phyloP scores from a whole-genome alignment of 2,329 filamentous ascomycete genomes.

The Aspergillus terreus region DNA sequence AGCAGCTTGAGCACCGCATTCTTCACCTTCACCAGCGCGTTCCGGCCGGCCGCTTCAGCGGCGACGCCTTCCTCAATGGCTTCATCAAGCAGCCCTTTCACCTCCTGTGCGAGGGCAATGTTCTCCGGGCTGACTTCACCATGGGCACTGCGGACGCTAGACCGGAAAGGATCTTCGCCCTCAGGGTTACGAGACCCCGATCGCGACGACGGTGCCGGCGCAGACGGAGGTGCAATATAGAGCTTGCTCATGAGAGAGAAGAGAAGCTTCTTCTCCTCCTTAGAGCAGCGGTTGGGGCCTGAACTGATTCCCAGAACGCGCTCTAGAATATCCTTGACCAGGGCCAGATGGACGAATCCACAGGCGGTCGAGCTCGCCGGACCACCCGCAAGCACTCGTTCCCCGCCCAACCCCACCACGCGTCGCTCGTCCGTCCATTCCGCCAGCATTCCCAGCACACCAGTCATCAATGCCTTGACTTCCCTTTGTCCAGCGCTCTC shows the following conservation, averaged over 20 bases:
- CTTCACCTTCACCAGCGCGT: constrained; percentile 45
- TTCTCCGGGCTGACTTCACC: constrained; percentile 50
- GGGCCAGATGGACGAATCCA: constrained; percentile 73
- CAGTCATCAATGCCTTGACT: constrained; percentile 57
- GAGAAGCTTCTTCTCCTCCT: constrained; percentile 82
- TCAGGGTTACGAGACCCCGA: constrained; percentile 42
- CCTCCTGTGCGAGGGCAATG: constrained; percentile 49
- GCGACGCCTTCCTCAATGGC: constrained; percentile 47
- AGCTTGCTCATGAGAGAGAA: constrained; percentile 78
- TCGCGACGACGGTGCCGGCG: constrained; percentile 36
- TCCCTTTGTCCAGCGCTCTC: constrained; percentile 70
- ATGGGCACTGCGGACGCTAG: constrained; percentile 42
- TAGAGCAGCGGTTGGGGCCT: constrained; percentile 32
- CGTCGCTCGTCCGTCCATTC: constrained; percentile 96
- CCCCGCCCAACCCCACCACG: constrained; percentile 58
- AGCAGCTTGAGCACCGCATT: constrained; percentile 41
- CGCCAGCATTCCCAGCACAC: constrained; percentile 73
- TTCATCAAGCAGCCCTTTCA: constrained; percentile 58
- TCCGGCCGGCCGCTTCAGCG: constrained; percentile 40
- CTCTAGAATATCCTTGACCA: constrained; percentile 75
- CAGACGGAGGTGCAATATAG: constrained; percentile 66
- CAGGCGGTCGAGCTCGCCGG: constrained; percentile 58
- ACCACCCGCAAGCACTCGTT: constrained; percentile 41
- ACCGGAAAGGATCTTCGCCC: constrained; percentile 61
- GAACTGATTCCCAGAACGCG: constrained; percentile 56